phyloP scores from a whole-genome alignment of 371 early-diverging fungal genomes.

The Dichotomocladium elegans region DNA sequence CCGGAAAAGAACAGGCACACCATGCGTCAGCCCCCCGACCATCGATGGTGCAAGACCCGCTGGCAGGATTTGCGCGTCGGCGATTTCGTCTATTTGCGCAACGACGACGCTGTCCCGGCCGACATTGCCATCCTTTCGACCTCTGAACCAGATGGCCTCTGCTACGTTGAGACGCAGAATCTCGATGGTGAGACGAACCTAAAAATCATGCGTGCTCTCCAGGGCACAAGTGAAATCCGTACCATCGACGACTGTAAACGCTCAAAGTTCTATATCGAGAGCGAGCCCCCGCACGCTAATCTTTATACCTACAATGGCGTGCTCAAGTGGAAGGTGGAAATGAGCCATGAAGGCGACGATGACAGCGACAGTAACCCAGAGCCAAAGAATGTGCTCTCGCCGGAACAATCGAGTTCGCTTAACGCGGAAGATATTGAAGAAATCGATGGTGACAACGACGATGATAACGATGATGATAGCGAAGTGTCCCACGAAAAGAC shows the following conservation, averaged over 20 bases:
- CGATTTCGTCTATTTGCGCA: conserved; percentile 81
- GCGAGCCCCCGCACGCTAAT: conserved; percentile 79
- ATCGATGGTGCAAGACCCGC: conserved; percentile 47
- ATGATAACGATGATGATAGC: conserved; percentile 18
- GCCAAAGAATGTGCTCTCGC: too few relatives aligned
- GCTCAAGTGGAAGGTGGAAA: conserved; percentile 48
- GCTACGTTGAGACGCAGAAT: conserved; percentile 83
- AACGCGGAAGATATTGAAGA: not conserved
- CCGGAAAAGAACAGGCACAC: conserved; percentile 7
- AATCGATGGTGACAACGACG: not conserved
- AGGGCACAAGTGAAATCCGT: conserved; percentile 45
- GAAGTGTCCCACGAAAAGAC: conserved; percentile 47
- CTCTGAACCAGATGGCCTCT: conserved; percentile 61
- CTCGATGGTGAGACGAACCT: conserved; percentile 88
- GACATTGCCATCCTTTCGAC: conserved; percentile 71
- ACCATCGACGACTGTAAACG: conserved; percentile 54
- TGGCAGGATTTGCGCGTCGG: conserved; percentile 92
- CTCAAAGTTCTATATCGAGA: conserved; percentile 63
- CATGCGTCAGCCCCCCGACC: conserved; percentile 24
- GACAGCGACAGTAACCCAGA: too few relatives aligned
- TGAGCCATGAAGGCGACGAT: conserved; percentile 5
- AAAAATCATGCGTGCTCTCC: conserved; percentile 55
- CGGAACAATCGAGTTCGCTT: too few relatives aligned
- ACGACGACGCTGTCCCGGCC: conserved; percentile 91
- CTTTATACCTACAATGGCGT: conserved; percentile 77